phyloP scores from a whole-genome alignment of 1,284 basidiomycete species.

The Heterobasidion occidentale region DNA sequence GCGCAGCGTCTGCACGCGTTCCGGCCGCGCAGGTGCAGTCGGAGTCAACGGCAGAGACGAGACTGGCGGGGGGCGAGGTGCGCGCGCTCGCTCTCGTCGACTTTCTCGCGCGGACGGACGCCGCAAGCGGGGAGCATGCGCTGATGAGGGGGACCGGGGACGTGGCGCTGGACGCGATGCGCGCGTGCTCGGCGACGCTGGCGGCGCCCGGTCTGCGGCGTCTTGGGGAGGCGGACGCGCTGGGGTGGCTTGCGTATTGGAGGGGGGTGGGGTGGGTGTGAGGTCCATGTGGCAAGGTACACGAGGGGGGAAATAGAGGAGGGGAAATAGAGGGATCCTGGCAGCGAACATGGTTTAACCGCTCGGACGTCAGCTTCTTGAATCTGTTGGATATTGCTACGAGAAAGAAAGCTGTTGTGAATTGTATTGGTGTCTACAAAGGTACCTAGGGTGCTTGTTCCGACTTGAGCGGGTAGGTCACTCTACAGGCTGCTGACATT shows the following conservation, averaged over 20 bases:
- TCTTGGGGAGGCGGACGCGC: not conserved
- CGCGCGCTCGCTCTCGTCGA: slow-evolving; percentile 22
- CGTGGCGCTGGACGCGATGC: not conserved
- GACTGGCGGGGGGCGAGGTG: slow-evolving; percentile 19
- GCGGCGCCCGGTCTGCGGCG: not conserved
- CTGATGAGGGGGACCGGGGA: slow-evolving; percentile 12
- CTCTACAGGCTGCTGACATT: too few species aligned
- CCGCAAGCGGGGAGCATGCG: not conserved
- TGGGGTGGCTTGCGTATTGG: not conserved
- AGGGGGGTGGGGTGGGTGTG: not conserved
- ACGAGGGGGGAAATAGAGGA: too few species aligned
- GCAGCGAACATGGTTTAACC: too few species aligned
- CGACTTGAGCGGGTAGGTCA: too few species aligned
- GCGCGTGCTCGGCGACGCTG: not conserved
- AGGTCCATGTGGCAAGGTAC: too few species aligned
- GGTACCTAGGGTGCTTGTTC: too few species aligned
- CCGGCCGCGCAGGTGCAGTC: not conserved
- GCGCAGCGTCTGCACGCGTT: not conserved
- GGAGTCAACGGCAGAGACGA: not conserved
- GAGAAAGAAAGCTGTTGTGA: too few species aligned
- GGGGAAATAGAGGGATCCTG: too few species aligned
- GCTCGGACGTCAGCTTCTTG: too few species aligned
- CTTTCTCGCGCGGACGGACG: slow-evolving; percentile 1
- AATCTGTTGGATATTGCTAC: too few species aligned
- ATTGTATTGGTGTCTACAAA: too few species aligned